phyloP scores from a whole-genome alignment of 2,329 filamentous ascomycete species.

The Mariannaea elegans region DNA sequence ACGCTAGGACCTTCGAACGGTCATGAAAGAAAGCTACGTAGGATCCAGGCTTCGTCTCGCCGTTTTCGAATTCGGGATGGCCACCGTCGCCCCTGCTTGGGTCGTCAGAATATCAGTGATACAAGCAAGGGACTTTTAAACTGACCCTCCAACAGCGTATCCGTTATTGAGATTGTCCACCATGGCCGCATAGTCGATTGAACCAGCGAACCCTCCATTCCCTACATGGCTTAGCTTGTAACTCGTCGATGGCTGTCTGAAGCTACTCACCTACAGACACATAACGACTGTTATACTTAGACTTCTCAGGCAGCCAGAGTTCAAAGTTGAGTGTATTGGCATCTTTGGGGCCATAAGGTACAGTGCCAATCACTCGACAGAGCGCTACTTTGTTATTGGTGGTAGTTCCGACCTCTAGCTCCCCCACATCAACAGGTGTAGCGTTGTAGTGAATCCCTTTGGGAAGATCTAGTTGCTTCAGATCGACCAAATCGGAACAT shows the following conservation, averaged over 20 bases:
- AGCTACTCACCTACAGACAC: slow-evolving; percentile 1
- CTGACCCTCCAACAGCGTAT: neutral
- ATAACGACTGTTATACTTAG: neutral
- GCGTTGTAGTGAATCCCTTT: slow-evolving; percentile 1
- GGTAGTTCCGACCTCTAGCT: neutral
- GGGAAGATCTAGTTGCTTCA: too few relatives aligned
- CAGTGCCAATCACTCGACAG: neutral
- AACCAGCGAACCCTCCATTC: slow-evolving; percentile 1
- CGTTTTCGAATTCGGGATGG: slow-evolving; percentile 5
- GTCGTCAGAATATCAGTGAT: too few relatives aligned
- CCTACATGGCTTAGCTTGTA: neutral
- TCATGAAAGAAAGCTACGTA: slow-evolving; percentile 11
- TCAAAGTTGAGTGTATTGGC: slow-evolving; percentile 1
- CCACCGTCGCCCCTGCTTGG: slow-evolving; percentile 8
- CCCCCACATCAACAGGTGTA: neutral
- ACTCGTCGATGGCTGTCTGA: too few relatives aligned
- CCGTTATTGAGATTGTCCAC: neutral
- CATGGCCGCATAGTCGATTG: slow-evolving; percentile 4
- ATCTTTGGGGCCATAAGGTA: neutral
- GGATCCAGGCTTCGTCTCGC: slow-evolving; percentile 4
- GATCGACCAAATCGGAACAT: too few relatives aligned
- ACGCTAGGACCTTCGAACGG: neutral
- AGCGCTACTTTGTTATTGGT: neutral
- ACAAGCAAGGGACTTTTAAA: neutral
- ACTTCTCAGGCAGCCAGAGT: slow-evolving; percentile 2